Base-by-base conservation (phyloP, 1,284 basidiomycete species). In the Termitomyces sp. region DNA sequence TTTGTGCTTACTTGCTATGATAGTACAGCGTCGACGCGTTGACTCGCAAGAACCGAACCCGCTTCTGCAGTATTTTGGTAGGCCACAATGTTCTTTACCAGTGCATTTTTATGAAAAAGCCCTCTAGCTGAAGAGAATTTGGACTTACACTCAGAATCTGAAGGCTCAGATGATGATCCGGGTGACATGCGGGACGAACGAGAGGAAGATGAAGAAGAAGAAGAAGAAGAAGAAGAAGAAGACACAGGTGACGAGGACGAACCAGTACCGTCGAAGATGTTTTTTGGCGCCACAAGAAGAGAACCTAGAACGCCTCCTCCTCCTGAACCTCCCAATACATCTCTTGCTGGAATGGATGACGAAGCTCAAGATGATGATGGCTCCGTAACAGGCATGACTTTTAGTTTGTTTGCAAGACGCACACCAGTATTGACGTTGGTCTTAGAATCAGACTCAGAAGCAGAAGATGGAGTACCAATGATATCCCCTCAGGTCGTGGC, bases 131-230 rank as follows among this genome's bases (percentile, higher is more conserved):
- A 66, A 35, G 65, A 56, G 40, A 53, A 73, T 21, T 52, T 79
- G 45, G 72, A 71, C 28, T 54, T 79, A 5, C 71, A 74, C 35
- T 79, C 77, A 11, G 76, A 68, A 24, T 79, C 78, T 3, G 74
- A 83, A 64, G 64, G 68, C 49, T 45, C 49, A 5, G 44, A 52
- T 33, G 68, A 79, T 53, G 62, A 70, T 62, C 42, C 66, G 43
- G 49, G 62, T 46, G 47, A 63, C 53, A 52, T 69, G 50, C 54
- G 62, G 41, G 59, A 68, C 49, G 68, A 77, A 21, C 66, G 68
- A 19, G 62, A 59, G 37, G 57, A 71, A 43, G 40, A 50, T 18
- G 52, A 61, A 11, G 57, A 63, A 7, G 64, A 63, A 28, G 60
- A 61, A 10, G 57, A 43, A 35, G 54, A 54, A 10, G 46, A 48